phyloP scores from a whole-genome alignment of 148 eudicot genomes.

The Limonium bicolor region DNA sequence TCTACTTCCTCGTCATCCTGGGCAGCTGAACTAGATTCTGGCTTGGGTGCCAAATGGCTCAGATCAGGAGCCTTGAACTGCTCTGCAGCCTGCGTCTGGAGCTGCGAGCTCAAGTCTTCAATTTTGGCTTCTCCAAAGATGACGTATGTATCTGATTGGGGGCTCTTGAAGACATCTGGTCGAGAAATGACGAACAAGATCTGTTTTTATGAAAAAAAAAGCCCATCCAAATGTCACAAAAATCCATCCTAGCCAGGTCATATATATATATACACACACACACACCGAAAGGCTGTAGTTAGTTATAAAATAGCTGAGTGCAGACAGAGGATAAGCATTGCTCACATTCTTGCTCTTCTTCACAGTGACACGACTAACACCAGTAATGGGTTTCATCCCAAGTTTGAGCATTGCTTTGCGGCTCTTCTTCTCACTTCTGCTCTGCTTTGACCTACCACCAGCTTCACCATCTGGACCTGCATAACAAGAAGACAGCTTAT shows the following conservation, averaged over 20 bases:
- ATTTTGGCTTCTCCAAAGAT: slow-evolving; percentile 7
- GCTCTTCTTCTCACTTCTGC: slow-evolving; percentile 10
- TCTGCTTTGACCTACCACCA: slow-evolving; percentile 8
- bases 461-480: slow-evolving; percentile 6
- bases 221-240: background rate
- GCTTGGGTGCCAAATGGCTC: background rate
- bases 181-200: slow-evolving; percentile 6
- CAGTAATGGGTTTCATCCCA: slow-evolving; percentile 9
- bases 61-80: slow-evolving; percentile 7
- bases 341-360: slow-evolving; percentile 9
- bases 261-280: too few relatives aligned
- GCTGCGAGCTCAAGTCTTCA: slow-evolving; percentile 9
- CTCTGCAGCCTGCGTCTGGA: slow-evolving; percentile 8
- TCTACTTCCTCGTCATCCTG: slow-evolving; percentile 6
- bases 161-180: slow-evolving; percentile 9
- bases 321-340: background rate
- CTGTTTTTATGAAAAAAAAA: background rate
- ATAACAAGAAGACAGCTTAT: background rate
- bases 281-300: too few relatives aligned
- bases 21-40: background rate
- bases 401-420: slow-evolving; percentile 9
- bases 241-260: background rate
- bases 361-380: slow-evolving; percentile 7
- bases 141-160: slow-evolving; percentile 6
- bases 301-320: too few relatives aligned